Base-by-base conservation (phyloP, 2,329 filamentous ascomycete species). In the Colletotrichum abscissum region DNA sequence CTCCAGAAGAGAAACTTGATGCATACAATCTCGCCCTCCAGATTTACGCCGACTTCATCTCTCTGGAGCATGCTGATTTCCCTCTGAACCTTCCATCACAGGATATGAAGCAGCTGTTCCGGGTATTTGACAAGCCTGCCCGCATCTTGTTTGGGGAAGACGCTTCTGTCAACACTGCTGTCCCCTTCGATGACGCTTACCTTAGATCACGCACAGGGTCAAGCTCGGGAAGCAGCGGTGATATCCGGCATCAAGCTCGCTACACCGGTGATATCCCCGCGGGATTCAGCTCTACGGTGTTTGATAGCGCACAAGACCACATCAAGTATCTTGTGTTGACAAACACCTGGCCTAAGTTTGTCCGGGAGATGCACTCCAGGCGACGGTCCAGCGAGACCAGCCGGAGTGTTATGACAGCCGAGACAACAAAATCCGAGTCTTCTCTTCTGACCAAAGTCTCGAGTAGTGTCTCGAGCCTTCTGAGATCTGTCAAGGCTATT, bases 271-370 rank as follows among this genome's bases (percentile, higher is more conserved):
- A 84, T 0, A 84, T 89, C 28, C 84, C 89, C 0, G 80, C 81
- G 0, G 80, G 73, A 0, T 93, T 92, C 68, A 81, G 86, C 62
- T 79, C 82, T 4, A 78, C 78, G 0, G 84, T 92, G 2, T 93
- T 93, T 76, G 90, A 92, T 76, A 84, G 82, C 4, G 89, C 90
- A 0, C 86, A 91, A 77, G 80, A 81, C n/a, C 88, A 86, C 76
- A 88, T 93, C 81, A 92, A 92, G 80, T 91, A 92, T 72, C 84
- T 93, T 6, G 91, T 93, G 2, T 82, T 92, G 72, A 92, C 90
- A 16, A 93, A 93, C 78, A 93, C 92, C 0, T 93, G 92, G 91
- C 88, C 88, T 35, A 89, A 88, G 77, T 91, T 88, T 76, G 84
- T 89, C 54, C 82, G 80, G 60, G 83, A 86, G 58, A 76, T 76